Percentiles rank a stretch among this genome's conserved stretches.
Conservation (phyloP, 2,329 filamentous ascomycete species). For the Periconia sp. region DNA sequence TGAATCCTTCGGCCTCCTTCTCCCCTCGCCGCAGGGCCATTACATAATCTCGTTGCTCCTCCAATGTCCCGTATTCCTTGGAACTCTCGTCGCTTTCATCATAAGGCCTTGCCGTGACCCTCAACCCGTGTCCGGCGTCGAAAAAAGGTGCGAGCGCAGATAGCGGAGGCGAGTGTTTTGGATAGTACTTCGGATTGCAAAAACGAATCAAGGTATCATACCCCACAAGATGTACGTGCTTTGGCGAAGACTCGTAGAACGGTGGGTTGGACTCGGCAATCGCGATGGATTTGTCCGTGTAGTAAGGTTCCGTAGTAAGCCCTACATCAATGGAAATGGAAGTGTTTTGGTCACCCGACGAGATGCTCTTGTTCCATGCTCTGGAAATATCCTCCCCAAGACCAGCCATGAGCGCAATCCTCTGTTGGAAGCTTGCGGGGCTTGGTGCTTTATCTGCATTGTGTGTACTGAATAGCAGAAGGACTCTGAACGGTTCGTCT, state of each 20-base stretch:
- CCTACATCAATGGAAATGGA: conserved; percentile 61
- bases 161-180: conserved; percentile 49
- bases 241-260: conserved; percentile 39
- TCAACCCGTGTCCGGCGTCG: conserved; percentile 57
- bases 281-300: conserved; percentile 68
- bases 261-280: conserved; percentile 50
- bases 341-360: conserved; percentile 9
- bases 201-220: conserved; percentile 77
- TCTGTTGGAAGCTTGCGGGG: conserved; percentile 67
- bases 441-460: conserved; percentile 68
- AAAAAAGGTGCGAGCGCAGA: conserved; percentile 66
- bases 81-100: conserved; percentile 43
- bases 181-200: conserved; percentile 72
- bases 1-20: conserved; percentile 57
- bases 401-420: conserved; percentile 70
- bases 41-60: conserved; percentile 59
- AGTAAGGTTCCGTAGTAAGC: conserved; percentile 72
- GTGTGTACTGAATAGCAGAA: conserved; percentile 63
- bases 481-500: conserved; percentile 48
- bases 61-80: conserved; percentile 60
- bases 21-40: conserved; percentile 50
- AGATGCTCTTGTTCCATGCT: background rate
- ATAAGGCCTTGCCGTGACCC: conserved; percentile 63
- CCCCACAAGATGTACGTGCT: conserved; percentile 70
- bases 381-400: conserved; percentile 61